Evolutionary conservation across 352 stramenopile species (phyloP).

Genomic region (Globisporangium paddicum): DNA sequence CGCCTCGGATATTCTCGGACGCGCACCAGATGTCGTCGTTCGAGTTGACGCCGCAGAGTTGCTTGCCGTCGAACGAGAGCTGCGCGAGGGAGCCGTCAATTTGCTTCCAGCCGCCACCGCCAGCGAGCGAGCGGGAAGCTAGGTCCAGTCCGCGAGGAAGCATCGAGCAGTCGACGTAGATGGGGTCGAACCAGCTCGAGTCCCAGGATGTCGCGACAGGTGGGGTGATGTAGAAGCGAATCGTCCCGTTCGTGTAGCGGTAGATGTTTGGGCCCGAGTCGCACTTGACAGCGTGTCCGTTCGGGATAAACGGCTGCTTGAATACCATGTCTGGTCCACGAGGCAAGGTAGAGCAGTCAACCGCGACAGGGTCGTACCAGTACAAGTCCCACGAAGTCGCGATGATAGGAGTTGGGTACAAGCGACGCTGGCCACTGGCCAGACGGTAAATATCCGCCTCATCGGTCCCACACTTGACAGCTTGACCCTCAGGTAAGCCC

Average conservation of each 20-base stretch:
- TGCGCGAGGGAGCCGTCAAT: slow-evolving; percentile 18
- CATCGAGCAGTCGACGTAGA: slow-evolving; percentile 6
- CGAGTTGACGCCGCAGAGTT: slow-evolving; percentile 23
- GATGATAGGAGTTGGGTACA: slow-evolving; percentile 19
- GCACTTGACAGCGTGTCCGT: slow-evolving; percentile 6
- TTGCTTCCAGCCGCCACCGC: slow-evolving; percentile 7
- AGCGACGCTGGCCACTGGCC: slow-evolving; percentile 10
- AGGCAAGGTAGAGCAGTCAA: slow-evolving; percentile 17
- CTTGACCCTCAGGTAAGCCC: slow-evolving; percentile 3
- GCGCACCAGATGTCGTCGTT: slow-evolving; percentile 21
- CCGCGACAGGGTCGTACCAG: slow-evolving; percentile 3
- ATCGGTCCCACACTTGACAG: slow-evolving; percentile 13
- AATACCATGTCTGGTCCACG: slow-evolving; percentile 3
- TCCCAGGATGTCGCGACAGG: slow-evolving; percentile 7
- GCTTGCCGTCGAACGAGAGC: slow-evolving; percentile 25
- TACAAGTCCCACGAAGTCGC: slow-evolving; percentile 20
- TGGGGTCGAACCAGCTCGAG: slow-evolving; percentile 3
- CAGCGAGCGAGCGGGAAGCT: not conserved
- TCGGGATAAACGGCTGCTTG: slow-evolving; percentile 3
- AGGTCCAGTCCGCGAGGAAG: slow-evolving; percentile 2
- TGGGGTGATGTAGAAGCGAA: slow-evolving; percentile 4
- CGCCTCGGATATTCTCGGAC: slow-evolving; percentile 15
- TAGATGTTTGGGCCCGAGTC: not conserved
- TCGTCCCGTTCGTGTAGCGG: slow-evolving; percentile 13
- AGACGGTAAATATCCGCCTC: slow-evolving; percentile 10